Percentiles rank a stretch among this genome's conserved stretches.
These are phyloP conservation scores for Kodamaea neixiangensis DNA, from an alignment of 805 yeast genomes.

Conservation along the genomic window DNA sequence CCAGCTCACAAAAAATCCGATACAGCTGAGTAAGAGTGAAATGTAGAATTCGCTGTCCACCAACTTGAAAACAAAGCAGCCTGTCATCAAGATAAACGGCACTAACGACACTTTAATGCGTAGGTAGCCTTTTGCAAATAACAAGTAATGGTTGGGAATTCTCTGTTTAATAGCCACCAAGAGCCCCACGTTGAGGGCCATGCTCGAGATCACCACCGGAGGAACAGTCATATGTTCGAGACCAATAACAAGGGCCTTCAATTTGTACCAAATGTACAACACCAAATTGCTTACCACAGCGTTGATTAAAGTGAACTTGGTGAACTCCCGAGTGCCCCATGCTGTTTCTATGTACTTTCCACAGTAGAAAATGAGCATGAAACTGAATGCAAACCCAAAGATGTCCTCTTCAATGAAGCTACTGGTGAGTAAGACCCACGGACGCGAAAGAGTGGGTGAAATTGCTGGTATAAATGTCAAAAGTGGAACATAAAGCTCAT, in stretches of 20 bases:
- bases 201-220: constrained; percentile 53
- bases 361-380: constrained; percentile 46
- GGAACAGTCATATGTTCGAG: constrained; percentile 28
- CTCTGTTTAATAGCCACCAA: constrained; percentile 67
- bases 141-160: constrained; percentile 60
- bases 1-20: constrained; percentile 44
- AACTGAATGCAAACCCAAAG: constrained; percentile 37
- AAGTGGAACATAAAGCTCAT: constrained; percentile 49
- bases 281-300: constrained; percentile 37
- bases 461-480: constrained; percentile 51
- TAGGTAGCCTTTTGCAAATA: constrained; percentile 46
- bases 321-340: constrained; percentile 60
- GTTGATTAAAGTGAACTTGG: constrained; percentile 45
- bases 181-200: constrained; percentile 57
- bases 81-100: constrained; percentile 32
- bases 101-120: constrained; percentile 46
- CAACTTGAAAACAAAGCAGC: constrained; percentile 24
- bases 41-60: constrained; percentile 31
- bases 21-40: constrained; percentile 23
- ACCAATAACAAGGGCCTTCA: constrained; percentile 13
- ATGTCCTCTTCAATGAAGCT: constrained; percentile 48
- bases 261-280: constrained; percentile 29
- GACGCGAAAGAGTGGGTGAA: constrained; percentile 40
- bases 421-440: constrained; percentile 54
- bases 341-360: constrained; percentile 66